Evolutionary conservation across 176 grass and related monocot species (phyloP), one percentile per base, ranked within the genome.

Genomic region (Tillandsia fasciculata): DNA sequence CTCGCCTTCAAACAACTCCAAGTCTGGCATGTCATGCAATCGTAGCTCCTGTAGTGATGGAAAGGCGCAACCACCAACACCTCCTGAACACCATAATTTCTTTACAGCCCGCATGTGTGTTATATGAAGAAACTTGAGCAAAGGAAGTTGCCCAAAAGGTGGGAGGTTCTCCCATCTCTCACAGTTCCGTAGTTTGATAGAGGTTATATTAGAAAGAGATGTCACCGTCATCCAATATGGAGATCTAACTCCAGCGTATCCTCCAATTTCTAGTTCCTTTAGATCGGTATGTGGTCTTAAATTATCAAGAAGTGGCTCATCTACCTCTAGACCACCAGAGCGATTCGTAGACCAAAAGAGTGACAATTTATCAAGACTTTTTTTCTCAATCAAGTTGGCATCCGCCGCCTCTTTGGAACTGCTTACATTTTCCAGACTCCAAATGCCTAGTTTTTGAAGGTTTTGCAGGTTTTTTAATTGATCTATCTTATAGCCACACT

Each of bases 111-210:
- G 6, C 72, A 80, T 79, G 23, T 20, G 3, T n/a, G 3, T 3
- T 70, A 85, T 12, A 22, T 48, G 12, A 20, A 85, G 72, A 71
- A 71, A 51, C 22, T 72, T 80, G 28, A 85, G 77, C 5, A 72
- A 85, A 18, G 8, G 59, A 70, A 85, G 76, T 8, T 58, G 51
- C 26, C 83, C 83, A 68, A 72, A 33, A 11, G 72, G 67, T 67
- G 77, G 83, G 65, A 85, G 77, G 15, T 51, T 3, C 14, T 76
- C 50, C 49, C 65, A 80, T 9, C 59, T 72, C 14, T 54, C 9
- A 52, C 82, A 84, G 24, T 24, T 24, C 0, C 0, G 1, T 53
- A 84, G 57, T 3, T 11, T 49, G 64, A 84, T 49, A 56, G 28
- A 70, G 10, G 56, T 74, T 74, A 85, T 18, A 1, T 76, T 76